Percentiles rank a stretch among this genome's conserved stretches.
Evolutionary conservation across 2,329 filamentous ascomycete genomes (phyloP).

Genomic region (Aplosporella prunicola): DNA sequence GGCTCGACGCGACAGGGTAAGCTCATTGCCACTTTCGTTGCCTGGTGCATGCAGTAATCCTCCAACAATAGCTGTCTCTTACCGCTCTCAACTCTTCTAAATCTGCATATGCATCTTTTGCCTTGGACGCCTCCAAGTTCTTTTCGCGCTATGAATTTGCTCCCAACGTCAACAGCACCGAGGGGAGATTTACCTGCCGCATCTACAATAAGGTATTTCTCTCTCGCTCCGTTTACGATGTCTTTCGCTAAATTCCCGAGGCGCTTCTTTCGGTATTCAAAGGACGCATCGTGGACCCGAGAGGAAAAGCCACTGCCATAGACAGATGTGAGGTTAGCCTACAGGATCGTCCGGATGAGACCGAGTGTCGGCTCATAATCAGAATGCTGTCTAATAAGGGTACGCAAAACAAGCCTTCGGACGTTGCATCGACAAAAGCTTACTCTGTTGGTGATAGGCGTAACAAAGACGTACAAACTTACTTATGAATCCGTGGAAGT

Average conservation of each 20-base stretch:
- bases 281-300: conserved; percentile 52
- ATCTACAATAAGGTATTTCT: conserved; percentile 62
- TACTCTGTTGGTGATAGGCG: too few species aligned
- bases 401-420: conserved; percentile 19
- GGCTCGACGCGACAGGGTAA: conserved; percentile 57
- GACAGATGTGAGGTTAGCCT: conserved; percentile 66
- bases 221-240: not conserved
- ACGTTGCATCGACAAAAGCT: not conserved
- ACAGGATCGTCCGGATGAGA: conserved; percentile 57
- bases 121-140: conserved; percentile 57
- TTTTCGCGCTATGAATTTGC: conserved; percentile 64
- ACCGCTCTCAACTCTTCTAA: conserved; percentile 73
- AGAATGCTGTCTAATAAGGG: conserved; percentile 67
- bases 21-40: conserved; percentile 13
- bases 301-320: conserved; percentile 59
- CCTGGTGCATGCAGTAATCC: conserved; percentile 7
- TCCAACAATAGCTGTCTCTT: conserved; percentile 51
- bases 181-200: conserved; percentile 58
- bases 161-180: conserved; percentile 22
- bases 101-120: conserved; percentile 67
- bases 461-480: conserved; percentile 67
- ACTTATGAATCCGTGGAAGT: conserved; percentile 67
- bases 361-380: conserved; percentile 63
- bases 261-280: conserved; percentile 64
- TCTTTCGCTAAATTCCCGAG: conserved; percentile 8